A percentile compares a stretch with the other conserved stretches of the same genome.
phyloP scores from a whole-genome alignment of 2,329 filamentous ascomycete species.

The Colletotrichum sp. region DNA sequence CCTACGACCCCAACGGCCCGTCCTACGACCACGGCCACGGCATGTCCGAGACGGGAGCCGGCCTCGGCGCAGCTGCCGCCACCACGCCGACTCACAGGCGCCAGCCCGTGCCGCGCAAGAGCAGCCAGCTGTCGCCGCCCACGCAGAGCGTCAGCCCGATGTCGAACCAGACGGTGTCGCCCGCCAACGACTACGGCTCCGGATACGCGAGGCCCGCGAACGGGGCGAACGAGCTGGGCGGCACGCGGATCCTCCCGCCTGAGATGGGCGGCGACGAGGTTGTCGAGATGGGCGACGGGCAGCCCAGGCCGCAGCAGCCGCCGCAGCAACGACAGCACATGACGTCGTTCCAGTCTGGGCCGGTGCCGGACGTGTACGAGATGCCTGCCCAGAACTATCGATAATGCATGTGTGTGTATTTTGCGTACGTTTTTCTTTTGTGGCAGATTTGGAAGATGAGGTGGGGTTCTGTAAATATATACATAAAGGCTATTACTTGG shows the following conservation, averaged over 20 bases:
- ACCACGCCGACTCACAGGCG: background rate
- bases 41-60: conserved; percentile 11
- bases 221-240: conserved; percentile 13
- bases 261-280: conserved; percentile 23
- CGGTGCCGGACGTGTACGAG: conserved; percentile 40
- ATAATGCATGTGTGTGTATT: conserved; percentile 23
- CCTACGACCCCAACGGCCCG: conserved; percentile 40
- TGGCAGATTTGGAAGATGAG: background rate
- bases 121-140: conserved; percentile 6
- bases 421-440: background rate
- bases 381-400: conserved; percentile 44
- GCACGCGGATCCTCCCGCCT: conserved; percentile 2
- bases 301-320: conserved; percentile 11
- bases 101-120: conserved; percentile 1
- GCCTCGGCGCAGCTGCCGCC: background rate
- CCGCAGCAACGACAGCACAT: conserved; percentile 24
- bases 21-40: background rate
- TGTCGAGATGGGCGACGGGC: conserved; percentile 37
- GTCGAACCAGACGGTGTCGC: conserved; percentile 7
- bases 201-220: conserved; percentile 4
- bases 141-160: conserved; percentile 16
- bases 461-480: background rate
- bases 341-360: conserved; percentile 35
- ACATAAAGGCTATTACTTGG: background rate
- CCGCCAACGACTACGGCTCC: background rate